Percentiles rank a stretch among this genome's conserved stretches.
Conservation (phyloP, 371 early-diverging fungal genomes). For the Haplosporangium sp. region DNA sequence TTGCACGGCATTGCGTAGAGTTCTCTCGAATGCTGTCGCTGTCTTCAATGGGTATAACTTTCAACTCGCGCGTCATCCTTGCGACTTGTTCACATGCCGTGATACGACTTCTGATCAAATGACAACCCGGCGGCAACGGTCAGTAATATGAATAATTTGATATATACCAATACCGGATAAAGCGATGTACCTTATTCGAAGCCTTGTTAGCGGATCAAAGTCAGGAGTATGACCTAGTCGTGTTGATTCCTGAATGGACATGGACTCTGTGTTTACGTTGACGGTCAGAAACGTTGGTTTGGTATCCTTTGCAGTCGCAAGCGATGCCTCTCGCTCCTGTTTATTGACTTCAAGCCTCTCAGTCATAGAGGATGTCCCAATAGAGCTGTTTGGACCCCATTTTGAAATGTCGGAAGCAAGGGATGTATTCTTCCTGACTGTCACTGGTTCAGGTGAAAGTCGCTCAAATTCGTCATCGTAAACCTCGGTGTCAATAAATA, state of each 20-base stretch:
- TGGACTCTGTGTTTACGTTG: neutral
- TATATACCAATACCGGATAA: neutral
- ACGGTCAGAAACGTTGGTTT: constrained; percentile 16
- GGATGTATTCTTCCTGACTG: neutral
- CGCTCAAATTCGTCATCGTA: constrained; percentile 15
- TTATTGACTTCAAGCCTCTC: constrained; percentile 14
- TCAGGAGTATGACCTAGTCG: constrained; percentile 11
- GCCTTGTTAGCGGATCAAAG: constrained; percentile 22
- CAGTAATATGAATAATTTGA: neutral
- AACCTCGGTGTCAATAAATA: constrained; percentile 9
- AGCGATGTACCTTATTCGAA: constrained; percentile 23
- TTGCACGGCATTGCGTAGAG: constrained; percentile 1
- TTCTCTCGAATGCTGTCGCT: constrained; percentile 23
- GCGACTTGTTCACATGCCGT: constrained; percentile 13
- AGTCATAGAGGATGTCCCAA: neutral
- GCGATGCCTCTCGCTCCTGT: constrained; percentile 8
- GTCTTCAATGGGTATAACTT: constrained; percentile 33
- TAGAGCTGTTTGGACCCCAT: neutral
- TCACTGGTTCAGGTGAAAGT: neutral
- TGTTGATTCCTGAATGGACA: constrained; percentile 5
- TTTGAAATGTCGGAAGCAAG: too few relatives aligned
- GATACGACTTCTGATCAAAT: constrained; percentile 21
- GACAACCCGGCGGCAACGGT: neutral
- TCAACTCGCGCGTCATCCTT: constrained; percentile 22
- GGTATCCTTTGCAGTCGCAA: neutral